Evolutionary conservation across 2,329 filamentous ascomycete species (phyloP), one percentile per base, ranked within the genome.

Genomic region (Colletotrichum kahawae): DNA sequence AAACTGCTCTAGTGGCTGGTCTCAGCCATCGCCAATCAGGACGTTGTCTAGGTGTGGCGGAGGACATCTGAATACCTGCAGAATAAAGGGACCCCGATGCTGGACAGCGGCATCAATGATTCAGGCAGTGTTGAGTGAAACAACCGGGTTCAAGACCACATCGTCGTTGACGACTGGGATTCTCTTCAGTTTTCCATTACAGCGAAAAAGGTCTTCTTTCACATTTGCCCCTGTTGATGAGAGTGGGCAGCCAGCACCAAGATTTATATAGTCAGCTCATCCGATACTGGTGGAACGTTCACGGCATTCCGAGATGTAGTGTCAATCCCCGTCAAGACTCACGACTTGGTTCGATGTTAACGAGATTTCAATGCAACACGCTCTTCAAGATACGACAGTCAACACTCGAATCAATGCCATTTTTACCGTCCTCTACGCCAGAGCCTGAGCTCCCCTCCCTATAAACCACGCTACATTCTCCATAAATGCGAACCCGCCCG

Each of bases 311-410:
- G 0, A 6, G 9, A 12, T n/a, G 2, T 48, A n/a, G 3, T n/a
- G 9, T 48, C 18, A 6, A 3, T 0, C 4, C 38, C 38, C 18
- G 18, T 7, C 1, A 9, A 12, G 38, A 12, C 38, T n/a, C 38
- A 48, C 9, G 18, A 48, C 10, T 4, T n/a, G 43, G 43, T 48
- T 48, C n/a, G 5, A n/a, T 12, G 12, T n/a, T 9, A 48, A 12
- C 18, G 10, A 48, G 1, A 13, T 0, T 13, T 48, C 43, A 1
- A 21, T 2, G 0, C 18, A 0, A 48, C 5, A 48, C 18, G 18
- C 43, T 48, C 5, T 48, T 13, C 9, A 12, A 21, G 0, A 48
- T 21, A 1, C 13, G n/a, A 51, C 10, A 51, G 43, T 51, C 43
- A 48, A 21, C 43, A 51, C 18, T 51, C 43, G 43, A 51, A 51